Base-by-base conservation (phyloP, 257 asterid species). In the Nicotiana tomentosiformis region DNA sequence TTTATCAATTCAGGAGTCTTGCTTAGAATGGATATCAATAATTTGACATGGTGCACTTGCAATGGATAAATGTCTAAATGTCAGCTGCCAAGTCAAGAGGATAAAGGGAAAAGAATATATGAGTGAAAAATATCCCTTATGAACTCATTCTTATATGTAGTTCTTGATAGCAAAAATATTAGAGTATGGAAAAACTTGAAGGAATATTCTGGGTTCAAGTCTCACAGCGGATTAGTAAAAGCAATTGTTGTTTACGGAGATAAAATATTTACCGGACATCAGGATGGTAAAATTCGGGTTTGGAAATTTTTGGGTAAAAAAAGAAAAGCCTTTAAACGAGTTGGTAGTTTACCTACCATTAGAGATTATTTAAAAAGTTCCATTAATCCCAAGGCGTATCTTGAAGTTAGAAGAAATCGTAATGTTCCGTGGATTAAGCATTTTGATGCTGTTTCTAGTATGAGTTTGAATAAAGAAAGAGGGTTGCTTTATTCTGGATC, bases 391-490 rank as follows among this genome's bases (percentile, higher is more conserved):
- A 92, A 83, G 20, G 93, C 83, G 77, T 96, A 96, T 80, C 93
- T 94, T 1, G 89, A 89, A 70, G 97, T 89, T 0, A 85, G 94
- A 67, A 37, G 96, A 18, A 84, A 88, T 3, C 83, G 91, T 3
- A 92, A 88, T 11, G 93, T 92, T 2, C 98, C 97, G 0, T 93
- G 99, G 99, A 92, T 93, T 20, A 92, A 86, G 65, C 99, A 96
- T 68, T 90, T 84, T 83, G 99, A 94, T 77, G 94, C 97, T 10
- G 93, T 96, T 56, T 96, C 99, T 18, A 89, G 98, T 80, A 37
- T 96, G 90, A 84, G 91, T 56, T 61, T 96, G 6, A 98, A 93
- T 16, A 70, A 7, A 7, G 1, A 7, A 23, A 23, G 26, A 23
- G 26, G 26, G 26, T 23, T 23, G 26, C 26, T 23, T 23, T 23